Percentiles rank a stretch among this genome's conserved stretches.
Conservation (phyloP, 164 flowering plant species). For the Saururus chinensis region DNA sequence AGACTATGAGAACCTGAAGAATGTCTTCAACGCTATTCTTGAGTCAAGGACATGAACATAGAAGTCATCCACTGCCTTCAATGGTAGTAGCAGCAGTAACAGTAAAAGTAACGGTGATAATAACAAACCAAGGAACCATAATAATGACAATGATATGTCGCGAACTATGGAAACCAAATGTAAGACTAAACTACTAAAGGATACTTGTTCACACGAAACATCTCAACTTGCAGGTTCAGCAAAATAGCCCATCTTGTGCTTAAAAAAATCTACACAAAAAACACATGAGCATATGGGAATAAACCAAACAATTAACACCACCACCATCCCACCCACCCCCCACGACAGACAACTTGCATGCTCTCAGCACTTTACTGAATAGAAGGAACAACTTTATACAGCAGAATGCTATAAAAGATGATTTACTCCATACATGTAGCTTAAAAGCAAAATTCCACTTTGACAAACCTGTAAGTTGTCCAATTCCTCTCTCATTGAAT, state of each 20-base stretch:
- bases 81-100: conserved; percentile 2
- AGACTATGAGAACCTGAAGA: conserved; percentile 90
- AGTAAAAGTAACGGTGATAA: background rate
- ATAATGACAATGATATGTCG: background rate
- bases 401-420: background rate
- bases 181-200: conserved; percentile 19
- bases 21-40: conserved; percentile 79
- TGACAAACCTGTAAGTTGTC: conserved; percentile 86
- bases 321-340: no score
- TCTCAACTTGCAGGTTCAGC: conserved; percentile 90
- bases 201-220: conserved; percentile 99
- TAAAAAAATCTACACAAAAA: conserved; percentile 66
- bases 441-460: background rate
- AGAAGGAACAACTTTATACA: background rate
- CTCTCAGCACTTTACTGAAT: background rate
- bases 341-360: no score
- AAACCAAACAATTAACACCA: no score
- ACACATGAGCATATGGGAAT: no score
- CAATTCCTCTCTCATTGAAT: conserved; percentile 90
- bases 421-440: background rate
- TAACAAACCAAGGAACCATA: background rate
- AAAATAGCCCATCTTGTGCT: conserved; percentile 99
- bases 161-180: background rate
- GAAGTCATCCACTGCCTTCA: no score
- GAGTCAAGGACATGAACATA: conserved; percentile 36